Evolutionary conservation across 2,329 filamentous ascomycete species (phyloP).

Genomic region (Raffaelea albimanens): DNA sequence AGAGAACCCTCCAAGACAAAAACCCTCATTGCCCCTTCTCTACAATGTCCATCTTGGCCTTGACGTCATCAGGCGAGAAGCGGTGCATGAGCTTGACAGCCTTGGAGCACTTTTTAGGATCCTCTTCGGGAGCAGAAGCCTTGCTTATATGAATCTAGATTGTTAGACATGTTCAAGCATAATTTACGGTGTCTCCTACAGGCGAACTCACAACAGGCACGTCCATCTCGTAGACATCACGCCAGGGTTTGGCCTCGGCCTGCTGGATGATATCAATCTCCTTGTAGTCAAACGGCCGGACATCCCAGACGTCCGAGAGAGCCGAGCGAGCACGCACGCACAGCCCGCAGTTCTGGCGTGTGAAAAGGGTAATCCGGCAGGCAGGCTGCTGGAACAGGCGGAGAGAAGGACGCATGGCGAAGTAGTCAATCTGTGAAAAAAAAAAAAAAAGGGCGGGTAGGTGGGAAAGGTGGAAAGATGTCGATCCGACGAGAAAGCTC

Average conservation of each 20-base stretch:
- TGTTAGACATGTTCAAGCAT: constrained; percentile 1
- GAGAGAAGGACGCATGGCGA: constrained; percentile 39
- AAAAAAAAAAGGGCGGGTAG: not conserved
- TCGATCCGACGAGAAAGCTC: too few species aligned
- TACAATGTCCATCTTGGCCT: constrained; percentile 57
- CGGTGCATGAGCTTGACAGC: constrained; percentile 71
- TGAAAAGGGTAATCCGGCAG: constrained; percentile 66
- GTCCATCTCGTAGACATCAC: constrained; percentile 68
- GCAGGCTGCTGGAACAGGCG: constrained; percentile 37
- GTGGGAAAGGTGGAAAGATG: not conserved
- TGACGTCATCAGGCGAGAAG: constrained; percentile 58
- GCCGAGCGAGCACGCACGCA: constrained; percentile 60
- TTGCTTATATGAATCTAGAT: constrained; percentile 54
- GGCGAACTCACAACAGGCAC: constrained; percentile 65
- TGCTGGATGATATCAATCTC: constrained; percentile 59
- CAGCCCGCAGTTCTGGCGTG: constrained; percentile 60
- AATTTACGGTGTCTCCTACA: too few species aligned
- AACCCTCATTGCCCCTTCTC: constrained; percentile 13
- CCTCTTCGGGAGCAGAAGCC: constrained; percentile 36
- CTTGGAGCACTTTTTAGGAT: constrained; percentile 43
- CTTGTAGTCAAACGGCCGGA: constrained; percentile 55
- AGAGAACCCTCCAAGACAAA: not conserved
- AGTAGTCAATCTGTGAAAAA: not conserved
- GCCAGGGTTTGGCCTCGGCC: constrained; percentile 55
- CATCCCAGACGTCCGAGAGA: constrained; percentile 58